Base-by-base conservation (phyloP, 176 grass and related monocot genomes). In the Stipa capillata region DNA sequence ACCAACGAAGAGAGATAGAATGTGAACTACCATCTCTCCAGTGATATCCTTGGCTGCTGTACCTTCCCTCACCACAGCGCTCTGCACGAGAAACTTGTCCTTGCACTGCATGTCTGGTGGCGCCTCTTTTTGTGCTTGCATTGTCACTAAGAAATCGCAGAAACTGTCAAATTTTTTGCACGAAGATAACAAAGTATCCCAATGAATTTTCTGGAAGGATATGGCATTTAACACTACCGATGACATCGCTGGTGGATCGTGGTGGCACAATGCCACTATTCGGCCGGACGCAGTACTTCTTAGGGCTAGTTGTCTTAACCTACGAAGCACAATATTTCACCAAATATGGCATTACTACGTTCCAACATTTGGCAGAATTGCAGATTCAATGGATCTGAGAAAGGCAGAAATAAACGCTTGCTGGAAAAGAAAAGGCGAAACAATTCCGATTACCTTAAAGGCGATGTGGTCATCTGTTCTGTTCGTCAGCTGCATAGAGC, bases 281-380 rank as follows among this genome's bases (percentile, higher is more conserved):
- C 0, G 94, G 94, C 10, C 94, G 84, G 31, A 97, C 94, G 23
- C 94, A 97, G 62, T 97, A 97, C 82, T 97, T 94, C 77, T 89
- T 97, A 14, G 94, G 94, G 80, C 89, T 94, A 27, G 94, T 97
- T 2, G 94, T 97, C 84, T 97, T 97, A n/a, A 97, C 91, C 94
- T 97, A 69, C 49, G 33, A 82, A n/a, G 39, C 44, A 29, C 42
- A 71, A 27, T 18, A 79, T 64, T 76, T 72, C 28, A 37, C 61
- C 48, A 56, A 81, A 84, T 63, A 45, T 73, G 23, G 3, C 47
- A 32, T n/a, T 28, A 56, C n/a, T n/a, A n/a, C 31, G 23, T 28
- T 57, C 20, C 7, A 32, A 63, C 1, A 45, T 63, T 29, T 60
- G 71, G 55, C 7, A 65, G 53, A 69, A 61, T 25, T 74, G 34